These are phyloP conservation scores for Datura wrightii DNA, from an alignment of 257 asterid species.

Conservation along the genomic window DNA sequence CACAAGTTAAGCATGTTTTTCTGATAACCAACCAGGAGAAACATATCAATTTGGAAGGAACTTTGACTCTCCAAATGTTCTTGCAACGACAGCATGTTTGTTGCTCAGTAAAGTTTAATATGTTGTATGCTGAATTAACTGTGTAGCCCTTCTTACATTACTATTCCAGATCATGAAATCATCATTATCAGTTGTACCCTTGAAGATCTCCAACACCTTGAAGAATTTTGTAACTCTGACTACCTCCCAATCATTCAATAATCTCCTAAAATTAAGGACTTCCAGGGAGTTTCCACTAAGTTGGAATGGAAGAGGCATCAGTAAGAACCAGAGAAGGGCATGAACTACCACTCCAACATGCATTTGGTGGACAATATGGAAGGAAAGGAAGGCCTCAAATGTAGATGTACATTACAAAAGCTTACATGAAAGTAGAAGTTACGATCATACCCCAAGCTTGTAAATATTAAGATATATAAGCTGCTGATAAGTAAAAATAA, in stretches of 20 bases:
- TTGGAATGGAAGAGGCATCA: background rate
- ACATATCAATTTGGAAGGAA: background rate
- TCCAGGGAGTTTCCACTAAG: constrained; percentile 2
- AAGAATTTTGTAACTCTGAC: background rate
- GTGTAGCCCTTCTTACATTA: background rate
- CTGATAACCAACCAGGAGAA: background rate
- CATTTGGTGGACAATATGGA: constrained; percentile 13
- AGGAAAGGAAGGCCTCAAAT: background rate
- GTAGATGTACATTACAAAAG: background rate
- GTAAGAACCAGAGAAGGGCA: constrained; percentile 10
- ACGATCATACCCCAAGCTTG: background rate
- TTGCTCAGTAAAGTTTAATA: background rate
- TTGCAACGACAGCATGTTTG: background rate
- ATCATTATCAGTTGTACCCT: background rate
- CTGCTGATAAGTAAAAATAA: constrained; percentile 9
- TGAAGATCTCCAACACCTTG: background rate
- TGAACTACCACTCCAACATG: background rate
- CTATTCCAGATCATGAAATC: background rate
- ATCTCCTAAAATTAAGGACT: background rate
- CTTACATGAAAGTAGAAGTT: background rate
- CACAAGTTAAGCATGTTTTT: background rate
- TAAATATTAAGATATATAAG: background rate
- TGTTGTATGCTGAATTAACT: background rate
- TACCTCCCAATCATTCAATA: background rate
- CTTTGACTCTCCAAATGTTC: background rate